Percentiles rank a stretch among this genome's conserved stretches.
These are phyloP conservation scores for Arabidopsis suecica DNA, from an alignment of 345 rosid genomes.

Conservation along the genomic window DNA sequence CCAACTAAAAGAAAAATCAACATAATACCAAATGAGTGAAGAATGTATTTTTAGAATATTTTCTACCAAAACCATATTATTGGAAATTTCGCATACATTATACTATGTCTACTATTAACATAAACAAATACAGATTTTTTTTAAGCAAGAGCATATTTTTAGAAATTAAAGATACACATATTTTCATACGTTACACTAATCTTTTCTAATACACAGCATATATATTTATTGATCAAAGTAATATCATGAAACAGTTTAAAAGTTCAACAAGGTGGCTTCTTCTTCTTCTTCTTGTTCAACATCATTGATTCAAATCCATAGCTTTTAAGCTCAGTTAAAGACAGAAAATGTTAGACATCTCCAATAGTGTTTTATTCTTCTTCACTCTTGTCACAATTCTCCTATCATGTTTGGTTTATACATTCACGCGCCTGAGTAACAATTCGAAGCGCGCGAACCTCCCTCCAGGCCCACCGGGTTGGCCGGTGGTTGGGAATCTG, in stretches of 20 bases:
- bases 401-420: slow-evolving; percentile 48
- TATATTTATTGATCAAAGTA: background rate
- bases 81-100: slow-evolving; percentile 13
- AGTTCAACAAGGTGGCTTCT: no score
- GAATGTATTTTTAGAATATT: background rate
- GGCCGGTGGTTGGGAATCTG: slow-evolving; percentile 90
- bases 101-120: no score
- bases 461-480: slow-evolving; percentile 87
- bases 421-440: slow-evolving; percentile 22
- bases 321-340: background rate
- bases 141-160: background rate
- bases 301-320: no score
- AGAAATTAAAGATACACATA: background rate
- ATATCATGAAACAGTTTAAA: background rate
- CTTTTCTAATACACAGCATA: background rate
- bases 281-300: background rate
- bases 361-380: background rate
- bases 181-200: background rate
- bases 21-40: background rate
- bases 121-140: background rate
- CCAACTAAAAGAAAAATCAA: background rate
- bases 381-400: slow-evolving; percentile 39
- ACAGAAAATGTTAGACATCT: background rate
- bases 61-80: background rate
- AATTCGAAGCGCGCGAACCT: slow-evolving; percentile 48